A percentile compares a stretch with the other conserved stretches of the same genome.
Evolutionary conservation across 2,329 filamentous ascomycete genomes (phyloP).

Genomic region (Beauveria scarabaeidicola): DNA sequence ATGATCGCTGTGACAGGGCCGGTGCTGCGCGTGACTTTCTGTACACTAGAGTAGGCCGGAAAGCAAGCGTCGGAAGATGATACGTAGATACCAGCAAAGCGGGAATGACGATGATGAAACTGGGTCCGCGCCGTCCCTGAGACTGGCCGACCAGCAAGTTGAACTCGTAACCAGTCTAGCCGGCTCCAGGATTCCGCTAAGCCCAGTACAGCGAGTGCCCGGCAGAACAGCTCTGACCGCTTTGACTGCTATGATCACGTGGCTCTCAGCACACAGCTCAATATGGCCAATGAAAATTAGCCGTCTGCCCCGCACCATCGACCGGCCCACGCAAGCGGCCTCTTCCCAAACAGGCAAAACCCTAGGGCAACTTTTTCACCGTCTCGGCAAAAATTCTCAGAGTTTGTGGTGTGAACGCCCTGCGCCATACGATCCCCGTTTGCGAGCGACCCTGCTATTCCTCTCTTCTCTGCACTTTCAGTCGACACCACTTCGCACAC

Average conservation of each 20-base stretch:
- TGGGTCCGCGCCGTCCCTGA: conserved; percentile 8
- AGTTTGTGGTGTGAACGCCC: conserved; percentile 8
- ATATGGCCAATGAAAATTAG: conserved; percentile 26
- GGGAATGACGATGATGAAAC: conserved; percentile 10
- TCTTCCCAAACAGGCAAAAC: conserved; percentile 21
- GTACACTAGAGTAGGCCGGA: not conserved
- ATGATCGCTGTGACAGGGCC: conserved; percentile 25
- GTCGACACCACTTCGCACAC: conserved; percentile 31
- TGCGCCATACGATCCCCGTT: conserved; percentile 15
- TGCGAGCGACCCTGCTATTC: conserved; percentile 18
- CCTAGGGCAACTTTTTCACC: conserved; percentile 28
- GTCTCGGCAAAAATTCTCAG: conserved; percentile 29
- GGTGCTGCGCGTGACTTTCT: not conserved
- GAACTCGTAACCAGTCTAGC: not conserved
- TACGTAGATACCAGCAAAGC: not conserved
- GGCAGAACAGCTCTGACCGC: conserved; percentile 22
- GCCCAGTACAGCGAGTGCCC: not conserved
- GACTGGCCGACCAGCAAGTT: not conserved
- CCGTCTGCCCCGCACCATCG: conserved; percentile 15
- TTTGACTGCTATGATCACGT: conserved; percentile 20
- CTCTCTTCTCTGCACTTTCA: conserved; percentile 17
- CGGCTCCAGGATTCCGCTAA: not conserved
- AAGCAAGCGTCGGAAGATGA: conserved; percentile 6
- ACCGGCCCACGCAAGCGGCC: not conserved
- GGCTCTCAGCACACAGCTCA: conserved; percentile 11